Base-by-base conservation (phyloP, 2,329 filamentous ascomycete genomes). In the Pseudogymnoascus sp. region DNA sequence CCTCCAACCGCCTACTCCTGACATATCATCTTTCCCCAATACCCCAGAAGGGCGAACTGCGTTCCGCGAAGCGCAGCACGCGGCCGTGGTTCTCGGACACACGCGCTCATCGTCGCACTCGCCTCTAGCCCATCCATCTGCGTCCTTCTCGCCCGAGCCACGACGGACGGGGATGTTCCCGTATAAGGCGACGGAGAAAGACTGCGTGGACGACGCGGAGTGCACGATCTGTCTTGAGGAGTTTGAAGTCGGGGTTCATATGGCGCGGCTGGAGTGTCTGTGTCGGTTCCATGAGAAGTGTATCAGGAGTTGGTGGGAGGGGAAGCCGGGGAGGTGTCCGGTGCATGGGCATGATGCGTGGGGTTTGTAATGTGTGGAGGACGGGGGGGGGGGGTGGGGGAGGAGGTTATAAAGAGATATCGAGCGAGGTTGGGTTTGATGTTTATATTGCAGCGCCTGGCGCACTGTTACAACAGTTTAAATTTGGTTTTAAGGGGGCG, bases 221-320 rank as follows among this genome's bases (percentile, higher is more conserved):
- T 88, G 85, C 71, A 87, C 84, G 4, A 88, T 88, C 61, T 88
- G 86, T 68, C 76, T 88, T 2, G 86, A 88, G 69, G 85, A 88
- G 71, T 87, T 87, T 65, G 80, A 83, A 64, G 83, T 82, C 0
- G 85, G 85, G 1, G 80, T 82, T 28, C 74, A 79, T 26, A 87
- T 88, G 85, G 85, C 83, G n/a, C 77, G 86, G 47, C 74, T 88
- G 59, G 86, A 88, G 74, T 88, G 86, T 69, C 78, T 88, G 26
- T 88, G 86, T 71, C 79, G 84, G 17, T 88, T 88, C 69, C 86
- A 88, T 70, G 74, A 79, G 50, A 73, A 76, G 19, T 88, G 86
- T 71, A 87, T 88, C 66, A 77, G 78, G 38, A 79, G 80, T 7
- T 88, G 86, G 86, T 88, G 86, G 70, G 77, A 82, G 64, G 79